Base-by-base conservation (phyloP, 2,329 filamentous ascomycete genomes). In the Emmonsia crescens region DNA sequence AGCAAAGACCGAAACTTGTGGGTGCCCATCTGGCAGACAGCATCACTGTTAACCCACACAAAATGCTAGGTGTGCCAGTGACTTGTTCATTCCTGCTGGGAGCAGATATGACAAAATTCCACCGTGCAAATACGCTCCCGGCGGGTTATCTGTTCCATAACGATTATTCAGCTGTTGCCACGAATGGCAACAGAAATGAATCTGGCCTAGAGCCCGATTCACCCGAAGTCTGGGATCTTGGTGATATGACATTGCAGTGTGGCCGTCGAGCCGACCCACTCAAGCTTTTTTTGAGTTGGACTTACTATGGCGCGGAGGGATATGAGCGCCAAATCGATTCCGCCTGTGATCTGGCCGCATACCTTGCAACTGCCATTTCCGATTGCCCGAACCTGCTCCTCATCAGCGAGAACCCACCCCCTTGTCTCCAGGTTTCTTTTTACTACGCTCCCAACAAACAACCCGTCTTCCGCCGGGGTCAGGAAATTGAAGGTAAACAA, bases 351-450 rank as follows among this genome's bases (percentile, higher is more conserved):
- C 81, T 85, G 63, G 91, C 91, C 0, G 78, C 80, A 3, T 81
- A 89, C 67, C 79, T 97, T n/a, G 84, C 87, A 0, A 71, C 71
- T 0, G 74, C 86, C 0, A 71, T 96, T 2, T 74, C 78, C 5
- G 55, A 76, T 16, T 79, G 80, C 49, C 71, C 76, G 0, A 78
- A 89, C 67, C 88, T 97, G 67, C 77, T 83, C 21, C 79, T 96
- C 19, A 83, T 96, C 2, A 89, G 85, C 12, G 80, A 84, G 61
- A 87, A 89, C 68, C 89, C 91, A 31, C 87, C 92, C 55, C 89
- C 90, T 0, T 97, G 93, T 75, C 78, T 96, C 72, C 94, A 97
- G 76, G 89, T 97, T 27, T 96, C 93, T 78, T 97, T 97, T 74
- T 96, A 96, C 73, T 91, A 89, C 69, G 85, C 87, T 0, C 84